Base-by-base conservation (phyloP, 805 yeast genomes). In the Dipodascus geniculatus region DNA sequence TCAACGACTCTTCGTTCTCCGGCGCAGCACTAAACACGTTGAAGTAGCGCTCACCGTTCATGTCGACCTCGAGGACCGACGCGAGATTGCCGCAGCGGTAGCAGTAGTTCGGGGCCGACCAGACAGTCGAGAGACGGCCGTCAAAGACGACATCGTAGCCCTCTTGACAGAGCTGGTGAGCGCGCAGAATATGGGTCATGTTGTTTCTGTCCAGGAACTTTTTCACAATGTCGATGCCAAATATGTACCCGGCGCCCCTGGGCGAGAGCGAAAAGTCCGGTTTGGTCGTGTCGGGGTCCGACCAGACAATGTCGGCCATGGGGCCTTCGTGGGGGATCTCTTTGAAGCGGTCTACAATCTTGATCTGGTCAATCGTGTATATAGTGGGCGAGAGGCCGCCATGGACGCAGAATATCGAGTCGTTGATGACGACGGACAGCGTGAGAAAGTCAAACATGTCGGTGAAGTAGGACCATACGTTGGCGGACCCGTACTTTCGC, bases 261-360 rank as follows among this genome's bases (percentile, higher is more conserved):
- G 99, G 96, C 28, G 90, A 82, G 20, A 93, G 77, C 59, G 90
- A 83, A 67, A 93, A 93, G 63, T 89, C 96, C 2, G 68, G 68
- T 52, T 73, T 74, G 54, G 85, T 87, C 31, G 86, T 85, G 67
- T 95, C 98, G 0, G 99, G 99, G 65, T 93, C 99, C 22, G 93
- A 83, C 99, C 99, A 93, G 19, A 93, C 98, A 51, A 93, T 72
- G 67, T 93, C 99, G 1, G 99, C 99, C 97, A 93, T 93, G 16
- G 97, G 96, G 0, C 99, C 99, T 66, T 93, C 99, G 61, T 95
- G 99, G 0, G 99, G 99, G 11, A 95, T 88, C 66, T 93, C 99
- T 59, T 83, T 80, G 65, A 89, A 91, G 55, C 99, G 68, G 68
- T 93, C 99, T 6, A 95, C 83, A 16, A 93, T 82, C 58, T 85